These are phyloP conservation scores for Aspergillus niger DNA, from an alignment of 2,329 filamentous ascomycete species.

Conservation along the genomic window DNA sequence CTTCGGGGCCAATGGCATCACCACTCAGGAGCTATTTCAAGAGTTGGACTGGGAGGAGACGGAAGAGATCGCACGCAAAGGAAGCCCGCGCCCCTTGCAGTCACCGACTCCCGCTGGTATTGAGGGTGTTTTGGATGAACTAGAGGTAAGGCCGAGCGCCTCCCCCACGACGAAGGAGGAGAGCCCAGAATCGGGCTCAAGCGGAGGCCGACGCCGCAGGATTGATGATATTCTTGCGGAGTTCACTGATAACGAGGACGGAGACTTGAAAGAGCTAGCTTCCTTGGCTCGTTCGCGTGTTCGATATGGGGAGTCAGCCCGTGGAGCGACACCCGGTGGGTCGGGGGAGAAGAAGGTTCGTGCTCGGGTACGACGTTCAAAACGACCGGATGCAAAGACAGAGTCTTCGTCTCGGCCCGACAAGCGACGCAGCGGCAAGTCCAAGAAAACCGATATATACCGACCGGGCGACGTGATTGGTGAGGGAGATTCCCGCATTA, in stretches of 20 bases:
- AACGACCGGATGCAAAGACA: slow-evolving; percentile 24
- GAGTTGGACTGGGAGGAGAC: slow-evolving; percentile 47
- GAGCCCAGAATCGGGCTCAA: slow-evolving; percentile 10
- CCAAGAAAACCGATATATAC: slow-evolving; percentile 32
- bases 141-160: slow-evolving; percentile 30
- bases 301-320: slow-evolving; percentile 17
- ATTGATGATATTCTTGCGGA: slow-evolving; percentile 18
- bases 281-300: slow-evolving; percentile 21
- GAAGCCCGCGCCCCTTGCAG: slow-evolving; percentile 17
- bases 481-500: slow-evolving; percentile 77
- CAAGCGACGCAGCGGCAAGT: slow-evolving; percentile 25
- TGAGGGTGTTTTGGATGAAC: slow-evolving; percentile 38
- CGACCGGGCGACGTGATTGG: slow-evolving; percentile 63
- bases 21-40: slow-evolving; percentile 61
- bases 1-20: slow-evolving; percentile 70
- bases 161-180: slow-evolving; percentile 12
- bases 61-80: slow-evolving; percentile 37
- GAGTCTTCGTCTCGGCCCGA: slow-evolving; percentile 15
- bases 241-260: slow-evolving; percentile 21
- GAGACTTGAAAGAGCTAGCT: slow-evolving; percentile 23
- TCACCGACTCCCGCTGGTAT: slow-evolving; percentile 32
- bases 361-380: slow-evolving; percentile 29
- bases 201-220: slow-evolving; percentile 9
- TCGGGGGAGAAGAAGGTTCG: slow-evolving; percentile 25
- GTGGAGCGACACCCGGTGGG: background rate